Base-by-base conservation (phyloP, 1,139 yeast genomes). In the Zygosaccharomyces sapae region DNA sequence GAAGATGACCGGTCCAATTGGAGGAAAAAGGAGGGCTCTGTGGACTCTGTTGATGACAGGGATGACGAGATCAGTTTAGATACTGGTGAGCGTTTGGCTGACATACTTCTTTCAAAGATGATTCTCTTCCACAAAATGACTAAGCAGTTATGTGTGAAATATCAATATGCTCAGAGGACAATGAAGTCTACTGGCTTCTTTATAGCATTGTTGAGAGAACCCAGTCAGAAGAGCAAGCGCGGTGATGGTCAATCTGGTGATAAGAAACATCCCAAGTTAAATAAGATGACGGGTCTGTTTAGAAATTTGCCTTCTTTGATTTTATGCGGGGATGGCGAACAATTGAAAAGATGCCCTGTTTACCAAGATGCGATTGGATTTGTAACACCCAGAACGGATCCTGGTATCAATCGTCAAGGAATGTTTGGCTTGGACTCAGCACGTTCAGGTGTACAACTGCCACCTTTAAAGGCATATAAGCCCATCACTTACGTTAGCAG, bases 141-240 rank as follows among this genome's bases (percentile, higher is more conserved):
- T 1, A 63, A 60, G 38, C 63, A 59, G 16, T 47, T 70, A 10
- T 67, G 77, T 3, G 62, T 62, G 2, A 69, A 75, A 46, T 80
- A 79, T 56, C 76, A 75, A 45, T 78, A 77, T 55, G 80, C 85
- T 3, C 77, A 79, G 73, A 71, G 78, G 56, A 67, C 77, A 61
- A 66, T 72, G 42, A 77, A 76, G 53, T 77, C 79, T 1, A 76
- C 75, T 5, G 68, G 68, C 1, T 71, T 72, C 47, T 70, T 76
- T 40, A 57, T 75, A 13, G 67, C 70, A 1, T 49, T 74, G 29
- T 46, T 75, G 38, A 69, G 65, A 49, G 66, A 65, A 13, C 68
- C 73, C 2, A 68, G 68, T 43, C 43, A 48, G 7, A 56, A 52
- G 35, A 33, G 43, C 27, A 55, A 53, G 27, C 42, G 38, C 13